A percentile compares a stretch with the other conserved stretches of the same genome.
phyloP scores from a whole-genome alignment of 192 early-diverging fungal species.

The Backusella westeae region DNA sequence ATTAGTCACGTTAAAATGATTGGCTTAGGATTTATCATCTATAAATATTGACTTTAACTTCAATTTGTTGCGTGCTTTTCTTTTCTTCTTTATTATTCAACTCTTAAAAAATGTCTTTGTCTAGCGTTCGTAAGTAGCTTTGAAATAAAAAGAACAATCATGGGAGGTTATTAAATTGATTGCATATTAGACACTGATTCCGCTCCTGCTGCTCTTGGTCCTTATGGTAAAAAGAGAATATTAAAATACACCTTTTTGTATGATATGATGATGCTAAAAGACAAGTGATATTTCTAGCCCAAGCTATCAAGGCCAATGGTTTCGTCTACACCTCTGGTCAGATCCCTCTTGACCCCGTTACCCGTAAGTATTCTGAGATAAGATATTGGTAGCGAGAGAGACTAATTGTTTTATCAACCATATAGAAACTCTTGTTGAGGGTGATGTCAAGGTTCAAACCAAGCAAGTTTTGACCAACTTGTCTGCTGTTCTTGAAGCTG shows the following conservation, averaged over 20 bases:
- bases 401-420: neutral
- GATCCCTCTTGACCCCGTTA: slow-evolving; percentile 71
- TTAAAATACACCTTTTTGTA: neutral
- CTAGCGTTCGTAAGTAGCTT: slow-evolving; percentile 17
- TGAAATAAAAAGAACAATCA: neutral
- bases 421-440: slow-evolving; percentile 27
- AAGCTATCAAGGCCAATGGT: slow-evolving; percentile 81
- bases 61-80: neutral
- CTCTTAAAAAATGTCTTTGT: slow-evolving; percentile 8
- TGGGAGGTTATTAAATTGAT: neutral
- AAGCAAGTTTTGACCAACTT: slow-evolving; percentile 81
- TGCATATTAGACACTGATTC: slow-evolving; percentile 41
- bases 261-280: neutral
- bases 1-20: neutral
- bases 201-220: slow-evolving; percentile 74
- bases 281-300: slow-evolving; percentile 35
- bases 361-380: slow-evolving; percentile 47
- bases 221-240: slow-evolving; percentile 56
- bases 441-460: slow-evolving; percentile 35
- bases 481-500: slow-evolving; percentile 76
- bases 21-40: neutral
- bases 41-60: neutral
- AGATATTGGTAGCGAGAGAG: neutral
- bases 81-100: neutral
- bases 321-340: slow-evolving; percentile 82